These are phyloP conservation scores for Phalaenopsis equestris DNA, from an alignment of 106 monocot species.

Conservation along the genomic window DNA sequence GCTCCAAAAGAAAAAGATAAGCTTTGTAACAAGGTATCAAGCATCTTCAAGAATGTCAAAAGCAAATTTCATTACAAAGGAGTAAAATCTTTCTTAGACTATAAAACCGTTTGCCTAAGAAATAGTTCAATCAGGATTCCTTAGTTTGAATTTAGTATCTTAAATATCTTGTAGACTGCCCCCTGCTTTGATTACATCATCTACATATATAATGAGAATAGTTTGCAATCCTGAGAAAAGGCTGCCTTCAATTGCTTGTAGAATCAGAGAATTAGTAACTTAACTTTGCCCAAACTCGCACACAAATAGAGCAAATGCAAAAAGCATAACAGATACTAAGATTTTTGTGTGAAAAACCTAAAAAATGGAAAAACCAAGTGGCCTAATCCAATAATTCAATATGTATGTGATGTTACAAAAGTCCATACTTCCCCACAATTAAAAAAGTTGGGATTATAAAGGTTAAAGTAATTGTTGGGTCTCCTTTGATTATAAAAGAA, in stretches of 20 bases:
- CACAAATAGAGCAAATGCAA: no score
- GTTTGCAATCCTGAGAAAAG: neutral
- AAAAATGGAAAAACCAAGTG: no score
- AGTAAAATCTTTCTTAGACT: neutral
- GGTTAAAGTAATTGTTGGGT: no score
- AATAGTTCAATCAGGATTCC: constrained; percentile 9
- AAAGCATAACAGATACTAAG: no score
- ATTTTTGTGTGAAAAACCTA: no score
- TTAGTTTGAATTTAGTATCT: neutral
- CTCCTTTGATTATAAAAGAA: no score
- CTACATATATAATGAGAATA: constrained; percentile 1
- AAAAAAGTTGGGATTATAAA: no score
- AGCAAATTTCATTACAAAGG: neutral
- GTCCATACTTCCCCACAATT: no score
- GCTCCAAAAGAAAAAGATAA: neutral
- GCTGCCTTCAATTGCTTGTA: neutral
- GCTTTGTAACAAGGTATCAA: neutral
- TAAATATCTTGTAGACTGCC: neutral
- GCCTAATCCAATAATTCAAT: no score
- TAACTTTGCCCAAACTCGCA: no score
- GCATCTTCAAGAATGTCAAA: constrained; percentile 2
- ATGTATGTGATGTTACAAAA: no score
- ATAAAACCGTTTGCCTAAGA: constrained; percentile 1
- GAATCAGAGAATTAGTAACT: no score
- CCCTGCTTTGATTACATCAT: constrained; percentile 10